Conservation (phyloP, 169 alveolate species). For the Amoebophrya sp. region DNA sequence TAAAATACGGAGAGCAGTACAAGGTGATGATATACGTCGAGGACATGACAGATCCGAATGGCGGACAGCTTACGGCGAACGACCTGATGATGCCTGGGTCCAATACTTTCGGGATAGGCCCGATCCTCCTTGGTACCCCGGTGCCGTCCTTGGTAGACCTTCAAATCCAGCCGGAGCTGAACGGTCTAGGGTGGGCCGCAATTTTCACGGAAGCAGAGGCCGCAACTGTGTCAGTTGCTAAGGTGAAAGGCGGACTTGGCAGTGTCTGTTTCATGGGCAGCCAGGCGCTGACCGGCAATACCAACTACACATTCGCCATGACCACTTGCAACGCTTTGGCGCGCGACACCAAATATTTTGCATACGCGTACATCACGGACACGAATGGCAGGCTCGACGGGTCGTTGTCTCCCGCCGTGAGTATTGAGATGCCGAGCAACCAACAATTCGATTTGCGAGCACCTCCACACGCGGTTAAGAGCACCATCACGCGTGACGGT, state of each 20-base stretch:
- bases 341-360: background rate
- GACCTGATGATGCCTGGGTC: slow-evolving; percentile 22
- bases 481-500: background rate
- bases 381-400: slow-evolving; percentile 28
- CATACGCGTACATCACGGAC: slow-evolving; percentile 33
- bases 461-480: background rate
- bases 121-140: slow-evolving; percentile 16
- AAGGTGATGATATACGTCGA: slow-evolving; percentile 17
- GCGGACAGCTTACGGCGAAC: slow-evolving; percentile 23
- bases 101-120: slow-evolving; percentile 15
- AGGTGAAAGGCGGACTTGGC: background rate
- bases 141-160: background rate
- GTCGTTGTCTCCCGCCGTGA: background rate
- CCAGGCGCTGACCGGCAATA: background rate
- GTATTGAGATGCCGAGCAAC: background rate
- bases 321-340: background rate
- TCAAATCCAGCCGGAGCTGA: background rate
- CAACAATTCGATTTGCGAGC: background rate
- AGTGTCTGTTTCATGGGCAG: background rate
- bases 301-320: background rate
- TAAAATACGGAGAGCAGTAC: slow-evolving; percentile 22
- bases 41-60: slow-evolving; percentile 28
- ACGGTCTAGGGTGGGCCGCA: slow-evolving; percentile 10
- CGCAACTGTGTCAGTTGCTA: background rate
- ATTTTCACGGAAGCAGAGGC: background rate